Evolutionary conservation across 805 yeast species (phyloP).

Genomic region (Lachancea thermotolerans): DNA sequence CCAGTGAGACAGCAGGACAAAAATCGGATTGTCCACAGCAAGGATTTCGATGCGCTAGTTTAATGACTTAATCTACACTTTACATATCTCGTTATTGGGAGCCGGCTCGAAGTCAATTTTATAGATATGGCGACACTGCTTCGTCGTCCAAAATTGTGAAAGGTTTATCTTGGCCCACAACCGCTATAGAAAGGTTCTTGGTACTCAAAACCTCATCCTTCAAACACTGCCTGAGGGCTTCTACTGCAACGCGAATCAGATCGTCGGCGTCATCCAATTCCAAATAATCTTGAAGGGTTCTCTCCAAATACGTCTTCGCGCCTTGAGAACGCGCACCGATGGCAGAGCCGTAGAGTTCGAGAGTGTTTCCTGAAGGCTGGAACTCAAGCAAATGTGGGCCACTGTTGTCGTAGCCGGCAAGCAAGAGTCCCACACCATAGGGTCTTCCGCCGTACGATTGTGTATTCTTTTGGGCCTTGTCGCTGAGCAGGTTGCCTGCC

Average conservation of each 20-base stretch:
- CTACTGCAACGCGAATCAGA: slow-evolving; percentile 77
- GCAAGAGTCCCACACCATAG: slow-evolving; percentile 91
- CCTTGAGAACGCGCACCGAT: slow-evolving; percentile 99
- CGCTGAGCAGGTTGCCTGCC: slow-evolving; percentile 83
- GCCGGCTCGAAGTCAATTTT: slow-evolving; percentile 1
- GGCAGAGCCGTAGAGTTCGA: slow-evolving; percentile 89
- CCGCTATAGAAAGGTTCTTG: slow-evolving; percentile 82
- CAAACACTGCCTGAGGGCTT: slow-evolving; percentile 87
- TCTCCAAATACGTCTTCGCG: slow-evolving; percentile 90
- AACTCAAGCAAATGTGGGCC: slow-evolving; percentile 95
- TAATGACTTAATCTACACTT: not conserved
- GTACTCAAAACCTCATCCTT: slow-evolving; percentile 87
- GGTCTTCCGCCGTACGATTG: slow-evolving; percentile 96
- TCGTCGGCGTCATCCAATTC: slow-evolving; percentile 57
- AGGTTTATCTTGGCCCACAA: slow-evolving; percentile 76
- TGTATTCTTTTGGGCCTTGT: slow-evolving; percentile 95
- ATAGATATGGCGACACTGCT: slow-evolving; percentile 44
- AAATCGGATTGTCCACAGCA: too few species aligned
- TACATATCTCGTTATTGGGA: slow-evolving; percentile 3
- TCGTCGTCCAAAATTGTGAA: slow-evolving; percentile 84
- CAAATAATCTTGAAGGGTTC: slow-evolving; percentile 65
- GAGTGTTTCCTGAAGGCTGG: slow-evolving; percentile 89
- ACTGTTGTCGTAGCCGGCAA: slow-evolving; percentile 85
- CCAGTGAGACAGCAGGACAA: not conserved
- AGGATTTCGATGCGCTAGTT: not conserved